Percentiles rank a stretch among this genome's conserved stretches.
Conservation (phyloP, 2,329 filamentous ascomycete species). For the Neodidymelliopsis sp. region DNA sequence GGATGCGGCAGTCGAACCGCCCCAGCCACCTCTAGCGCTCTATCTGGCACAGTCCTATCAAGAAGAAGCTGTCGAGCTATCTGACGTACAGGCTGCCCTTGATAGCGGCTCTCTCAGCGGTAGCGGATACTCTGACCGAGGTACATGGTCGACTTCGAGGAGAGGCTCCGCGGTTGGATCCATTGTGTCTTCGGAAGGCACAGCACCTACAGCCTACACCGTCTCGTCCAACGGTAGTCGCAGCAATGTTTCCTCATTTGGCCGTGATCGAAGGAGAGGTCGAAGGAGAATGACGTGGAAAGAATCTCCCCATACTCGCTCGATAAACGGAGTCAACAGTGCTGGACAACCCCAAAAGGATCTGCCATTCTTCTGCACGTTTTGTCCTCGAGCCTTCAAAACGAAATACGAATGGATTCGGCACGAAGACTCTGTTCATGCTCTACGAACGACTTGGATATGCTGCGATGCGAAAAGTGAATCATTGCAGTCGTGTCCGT, state of each 20-base stretch:
- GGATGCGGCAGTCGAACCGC: constrained; percentile 27
- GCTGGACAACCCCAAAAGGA: constrained; percentile 40
- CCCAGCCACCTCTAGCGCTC: constrained; percentile 42
- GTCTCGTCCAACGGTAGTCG: constrained; percentile 41
- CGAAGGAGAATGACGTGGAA: constrained; percentile 47
- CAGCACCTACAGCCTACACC: constrained; percentile 43
- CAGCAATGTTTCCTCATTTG: constrained; percentile 47
- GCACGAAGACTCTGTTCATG: constrained; percentile 48
- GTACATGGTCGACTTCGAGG: constrained; percentile 35
- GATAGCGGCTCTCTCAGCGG: constrained; percentile 31
- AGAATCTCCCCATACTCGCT: constrained; percentile 38
- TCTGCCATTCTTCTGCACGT: constrained; percentile 48
- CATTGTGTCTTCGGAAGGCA: constrained; percentile 42
- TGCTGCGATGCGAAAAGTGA: constrained; percentile 42
- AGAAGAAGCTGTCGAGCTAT: constrained; percentile 40
- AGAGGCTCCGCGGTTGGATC: constrained; percentile 43
- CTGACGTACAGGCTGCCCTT: constrained; percentile 42
- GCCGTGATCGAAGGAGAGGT: constrained; percentile 44
- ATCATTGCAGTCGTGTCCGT: constrained; percentile 39
- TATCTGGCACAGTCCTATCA: constrained; percentile 47
- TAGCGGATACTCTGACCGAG: constrained; percentile 29
- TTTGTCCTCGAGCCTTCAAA: constrained; percentile 47
- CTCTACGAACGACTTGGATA: constrained; percentile 49
- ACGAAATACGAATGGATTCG: constrained; percentile 50
- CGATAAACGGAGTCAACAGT: constrained; percentile 41